Percentiles rank a stretch among this genome's conserved stretches.
phyloP scores from a whole-genome alignment of 495 filamentous ascomycete genomes.

The Hyaloscypha variabilis region DNA sequence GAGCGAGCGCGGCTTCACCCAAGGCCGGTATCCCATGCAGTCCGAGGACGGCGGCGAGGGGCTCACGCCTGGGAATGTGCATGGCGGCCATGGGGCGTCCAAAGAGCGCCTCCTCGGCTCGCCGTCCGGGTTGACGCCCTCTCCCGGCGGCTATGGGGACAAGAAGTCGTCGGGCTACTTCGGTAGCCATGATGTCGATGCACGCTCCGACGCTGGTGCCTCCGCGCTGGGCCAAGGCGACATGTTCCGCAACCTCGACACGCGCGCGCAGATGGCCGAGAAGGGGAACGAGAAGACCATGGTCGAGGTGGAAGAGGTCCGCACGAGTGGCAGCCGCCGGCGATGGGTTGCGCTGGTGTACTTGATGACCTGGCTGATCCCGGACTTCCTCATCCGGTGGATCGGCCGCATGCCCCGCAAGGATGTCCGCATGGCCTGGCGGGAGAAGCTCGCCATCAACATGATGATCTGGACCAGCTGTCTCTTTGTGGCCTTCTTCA shows the following conservation, averaged over 20 bases:
- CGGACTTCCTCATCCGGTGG: conserved; percentile 78
- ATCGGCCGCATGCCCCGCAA: conserved; percentile 88
- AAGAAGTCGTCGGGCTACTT: conserved; percentile 81
- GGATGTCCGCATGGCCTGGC: conserved; percentile 92
- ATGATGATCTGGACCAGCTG: conserved; percentile 94
- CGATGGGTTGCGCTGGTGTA: conserved; percentile 92
- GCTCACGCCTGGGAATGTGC: conserved; percentile 41
- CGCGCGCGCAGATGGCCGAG: conserved; percentile 89
- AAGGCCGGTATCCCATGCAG: conserved; percentile 48
- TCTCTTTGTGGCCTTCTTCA: conserved; percentile 79
- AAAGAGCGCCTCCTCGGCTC: conserved; percentile 70
- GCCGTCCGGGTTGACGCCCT: conserved; percentile 54
- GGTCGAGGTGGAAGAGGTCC: conserved; percentile 83
- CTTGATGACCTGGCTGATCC: conserved; percentile 81
- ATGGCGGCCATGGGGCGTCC: conserved; percentile 62
- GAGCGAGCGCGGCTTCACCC: conserved; percentile 58
- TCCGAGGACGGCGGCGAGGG: conserved; percentile 51
- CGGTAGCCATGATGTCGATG: conserved; percentile 78
- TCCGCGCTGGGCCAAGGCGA: conserved; percentile 89
- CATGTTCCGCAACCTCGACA: conserved; percentile 98
- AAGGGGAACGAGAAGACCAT: conserved; percentile 91
- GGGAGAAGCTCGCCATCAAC: conserved; percentile 98
- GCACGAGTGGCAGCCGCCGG: conserved; percentile 79
- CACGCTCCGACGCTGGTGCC: conserved; percentile 85
- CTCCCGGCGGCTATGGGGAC: conserved; percentile 59